phyloP scores from a whole-genome alignment of 345 rosid species.

The Camelina laxa region DNA sequence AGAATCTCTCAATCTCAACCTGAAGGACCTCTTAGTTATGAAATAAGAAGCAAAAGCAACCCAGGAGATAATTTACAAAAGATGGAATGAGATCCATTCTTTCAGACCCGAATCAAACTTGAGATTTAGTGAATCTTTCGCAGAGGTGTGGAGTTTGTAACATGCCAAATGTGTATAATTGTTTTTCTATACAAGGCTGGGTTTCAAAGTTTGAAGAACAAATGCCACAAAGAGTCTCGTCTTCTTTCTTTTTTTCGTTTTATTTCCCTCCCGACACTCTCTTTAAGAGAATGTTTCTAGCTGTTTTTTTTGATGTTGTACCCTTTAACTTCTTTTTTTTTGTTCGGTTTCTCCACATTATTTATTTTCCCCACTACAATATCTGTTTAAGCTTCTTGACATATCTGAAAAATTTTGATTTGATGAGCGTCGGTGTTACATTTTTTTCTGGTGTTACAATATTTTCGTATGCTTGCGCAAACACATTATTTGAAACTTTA shows the following conservation, averaged over 20 bases:
- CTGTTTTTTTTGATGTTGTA: conserved; percentile 34
- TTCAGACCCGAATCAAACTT: conserved; percentile 27
- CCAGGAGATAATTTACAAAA: conserved; percentile 25
- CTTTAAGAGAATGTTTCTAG: conserved; percentile 19
- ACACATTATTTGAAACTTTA: conserved; percentile 14
- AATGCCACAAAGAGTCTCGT: conserved; percentile 18
- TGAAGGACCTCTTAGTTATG: conserved; percentile 22
- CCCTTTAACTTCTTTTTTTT: neutral
- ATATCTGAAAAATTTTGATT: conserved; percentile 34
- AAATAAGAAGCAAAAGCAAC: conserved; percentile 30
- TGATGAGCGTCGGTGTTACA: neutral
- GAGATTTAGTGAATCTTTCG: conserved; percentile 17
- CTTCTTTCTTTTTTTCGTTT: neutral
- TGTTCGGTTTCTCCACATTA: neutral
- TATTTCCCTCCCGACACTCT: conserved; percentile 8
- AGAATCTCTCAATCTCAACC: conserved; percentile 55
- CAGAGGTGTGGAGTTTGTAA: conserved; percentile 40
- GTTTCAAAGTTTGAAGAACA: conserved; percentile 39
- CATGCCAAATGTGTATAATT: conserved; percentile 49
- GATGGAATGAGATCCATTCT: conserved; percentile 20
- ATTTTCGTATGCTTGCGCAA: neutral
- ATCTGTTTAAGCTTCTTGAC: conserved; percentile 15
- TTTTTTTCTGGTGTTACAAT: conserved; percentile 4
- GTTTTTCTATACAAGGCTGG: conserved; percentile 37
- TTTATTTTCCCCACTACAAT: conserved; percentile 13